phyloP scores from a whole-genome alignment of 2,329 filamentous ascomycete genomes.

The Neofusicoccum parvum region DNA sequence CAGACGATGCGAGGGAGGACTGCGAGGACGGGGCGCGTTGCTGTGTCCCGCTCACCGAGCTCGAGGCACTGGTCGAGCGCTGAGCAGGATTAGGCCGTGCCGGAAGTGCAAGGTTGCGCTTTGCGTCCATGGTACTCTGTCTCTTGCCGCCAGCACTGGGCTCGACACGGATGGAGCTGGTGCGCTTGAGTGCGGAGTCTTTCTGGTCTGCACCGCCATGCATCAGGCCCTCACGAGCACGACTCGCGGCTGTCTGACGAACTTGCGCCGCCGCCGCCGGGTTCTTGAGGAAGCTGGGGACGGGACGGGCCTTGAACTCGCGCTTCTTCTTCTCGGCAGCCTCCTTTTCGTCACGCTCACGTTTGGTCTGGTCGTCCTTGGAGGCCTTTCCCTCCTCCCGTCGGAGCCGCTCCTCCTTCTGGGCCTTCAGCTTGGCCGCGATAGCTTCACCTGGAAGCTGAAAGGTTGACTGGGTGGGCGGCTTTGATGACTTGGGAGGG shows the following conservation, averaged over 20 bases:
- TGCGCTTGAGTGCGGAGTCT: constrained; percentile 13
- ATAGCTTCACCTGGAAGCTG: constrained; percentile 56
- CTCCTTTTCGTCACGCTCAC: constrained; percentile 30
- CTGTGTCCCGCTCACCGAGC: not conserved
- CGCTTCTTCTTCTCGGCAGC: constrained; percentile 40
- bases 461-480: constrained; percentile 54
- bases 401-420: constrained; percentile 51
- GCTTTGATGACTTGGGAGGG: constrained; percentile 52
- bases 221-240: constrained; percentile 40
- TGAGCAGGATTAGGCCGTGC: not conserved
- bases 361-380: not conserved
- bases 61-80: constrained; percentile 3
- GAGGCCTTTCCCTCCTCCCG: constrained; percentile 28
- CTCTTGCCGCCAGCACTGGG: not conserved
- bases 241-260: constrained; percentile 50
- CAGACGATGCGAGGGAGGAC: constrained; percentile 1
- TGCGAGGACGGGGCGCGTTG: constrained; percentile 6
- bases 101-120: constrained; percentile 8
- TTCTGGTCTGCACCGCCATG: not conserved
- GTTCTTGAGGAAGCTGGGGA: constrained; percentile 36
- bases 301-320: constrained; percentile 52
- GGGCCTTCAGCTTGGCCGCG: constrained; percentile 55
- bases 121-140: constrained; percentile 12
- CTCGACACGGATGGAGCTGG: not conserved
- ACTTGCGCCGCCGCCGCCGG: constrained; percentile 36